phyloP scores from a whole-genome alignment of 306 rosid genomes.

The Vigna hirtella region DNA sequence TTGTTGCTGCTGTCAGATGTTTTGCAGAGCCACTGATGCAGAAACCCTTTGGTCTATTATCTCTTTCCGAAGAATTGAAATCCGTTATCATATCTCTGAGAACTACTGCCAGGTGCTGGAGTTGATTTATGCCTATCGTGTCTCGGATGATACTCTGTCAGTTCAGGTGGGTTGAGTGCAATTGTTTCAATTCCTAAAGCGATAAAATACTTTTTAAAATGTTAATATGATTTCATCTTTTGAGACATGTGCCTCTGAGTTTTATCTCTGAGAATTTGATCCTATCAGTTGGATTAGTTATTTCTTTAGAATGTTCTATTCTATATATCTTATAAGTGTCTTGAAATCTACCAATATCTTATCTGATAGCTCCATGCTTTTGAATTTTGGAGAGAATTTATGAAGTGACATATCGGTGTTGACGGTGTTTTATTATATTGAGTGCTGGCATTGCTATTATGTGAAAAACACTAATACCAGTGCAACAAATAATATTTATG shows the following conservation, averaged over 20 bases:
- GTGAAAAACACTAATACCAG: constrained; percentile 27
- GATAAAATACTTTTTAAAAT: neutral
- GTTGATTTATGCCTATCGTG: constrained; percentile 25
- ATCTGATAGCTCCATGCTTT: constrained; percentile 8
- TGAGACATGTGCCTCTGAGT: constrained; percentile 8
- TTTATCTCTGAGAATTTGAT: neutral
- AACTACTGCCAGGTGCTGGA: constrained; percentile 30
- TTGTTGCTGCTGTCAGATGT: constrained; percentile 35
- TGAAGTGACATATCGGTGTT: neutral
- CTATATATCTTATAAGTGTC: neutral
- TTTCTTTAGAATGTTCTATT: constrained; percentile 1
- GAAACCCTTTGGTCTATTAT: constrained; percentile 9
- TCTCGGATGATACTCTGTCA: constrained; percentile 35
- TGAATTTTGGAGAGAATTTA: neutral
- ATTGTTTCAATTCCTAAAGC: neutral
- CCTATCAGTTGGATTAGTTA: neutral
- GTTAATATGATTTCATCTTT: neutral
- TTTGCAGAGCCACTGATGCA: constrained; percentile 36
- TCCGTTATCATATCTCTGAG: constrained; percentile 1
- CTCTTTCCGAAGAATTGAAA: constrained; percentile 4
- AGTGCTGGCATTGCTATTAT: constrained; percentile 12
- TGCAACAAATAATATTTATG: constrained; percentile 3
- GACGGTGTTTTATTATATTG: constrained; percentile 29
- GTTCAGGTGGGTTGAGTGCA: constrained; percentile 11
- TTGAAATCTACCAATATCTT: neutral